These are phyloP conservation scores for Hanseniaspora gamundiae DNA, from an alignment of 1,139 yeast genomes.

Conservation along the genomic window DNA sequence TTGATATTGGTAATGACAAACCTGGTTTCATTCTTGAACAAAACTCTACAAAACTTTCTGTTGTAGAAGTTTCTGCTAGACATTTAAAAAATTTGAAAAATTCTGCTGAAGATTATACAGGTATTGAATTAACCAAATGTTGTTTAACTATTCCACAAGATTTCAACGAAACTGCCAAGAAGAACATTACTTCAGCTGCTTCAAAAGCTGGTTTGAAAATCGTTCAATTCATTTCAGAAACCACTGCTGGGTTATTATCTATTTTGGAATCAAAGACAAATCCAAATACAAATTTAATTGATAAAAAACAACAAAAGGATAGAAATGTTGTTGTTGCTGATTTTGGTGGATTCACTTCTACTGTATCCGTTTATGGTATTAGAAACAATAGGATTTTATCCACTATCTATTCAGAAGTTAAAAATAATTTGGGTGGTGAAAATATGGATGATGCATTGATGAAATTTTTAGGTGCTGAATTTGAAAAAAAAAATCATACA, in stretches of 20 bases:
- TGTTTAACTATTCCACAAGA: constrained; percentile 90
- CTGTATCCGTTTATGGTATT: constrained; percentile 85
- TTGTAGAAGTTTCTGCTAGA: constrained; percentile 71
- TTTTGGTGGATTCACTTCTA: constrained; percentile 94
- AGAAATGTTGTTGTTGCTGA: constrained; percentile 87
- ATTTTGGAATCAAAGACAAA: constrained; percentile 29
- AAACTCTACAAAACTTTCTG: constrained; percentile 32
- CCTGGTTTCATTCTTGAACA: constrained; percentile 39
- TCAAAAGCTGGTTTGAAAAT: constrained; percentile 66
- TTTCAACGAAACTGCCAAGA: constrained; percentile 63
- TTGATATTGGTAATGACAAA: constrained; percentile 49
- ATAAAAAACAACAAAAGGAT: constrained; percentile 35
- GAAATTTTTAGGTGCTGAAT: constrained; percentile 84
- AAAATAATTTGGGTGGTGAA: constrained; percentile 78
- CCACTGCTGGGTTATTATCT: constrained; percentile 83
- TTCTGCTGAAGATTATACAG: constrained; percentile 90
- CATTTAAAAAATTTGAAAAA: constrained; percentile 71
- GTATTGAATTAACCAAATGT: constrained; percentile 66
- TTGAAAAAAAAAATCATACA: constrained; percentile 73
- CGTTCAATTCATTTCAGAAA: constrained; percentile 84
- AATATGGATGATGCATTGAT: constrained; percentile 68
- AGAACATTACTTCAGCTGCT: constrained; percentile 50
- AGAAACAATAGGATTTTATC: constrained; percentile 86
- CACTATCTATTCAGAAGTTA: constrained; percentile 75
- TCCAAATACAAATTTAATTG: constrained; percentile 18